Evolutionary conservation across 1,284 basidiomycete species (phyloP), one percentile per base, ranked within the genome.

Genomic region (Meira miltonrushii): DNA sequence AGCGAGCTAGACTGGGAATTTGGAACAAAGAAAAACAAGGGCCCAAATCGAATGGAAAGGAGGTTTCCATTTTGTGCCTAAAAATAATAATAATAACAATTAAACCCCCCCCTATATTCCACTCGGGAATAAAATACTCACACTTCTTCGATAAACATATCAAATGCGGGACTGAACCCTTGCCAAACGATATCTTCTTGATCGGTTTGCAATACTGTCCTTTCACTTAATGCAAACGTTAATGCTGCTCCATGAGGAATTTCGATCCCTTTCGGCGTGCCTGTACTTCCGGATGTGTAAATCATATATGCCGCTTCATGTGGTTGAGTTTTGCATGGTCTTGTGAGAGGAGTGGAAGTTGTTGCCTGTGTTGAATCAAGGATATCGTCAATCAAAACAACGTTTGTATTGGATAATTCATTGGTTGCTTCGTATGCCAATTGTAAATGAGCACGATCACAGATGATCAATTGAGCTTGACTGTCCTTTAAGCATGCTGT

Each of bases 101-200:
- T n/a, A n/a, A n/a, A n/a, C n/a, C n/a, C n/a, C n/a, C n/a, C n/a
- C n/a, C n/a, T n/a, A n/a, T n/a, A n/a, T n/a, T n/a, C n/a, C n/a
- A n/a, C n/a, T n/a, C n/a, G n/a, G n/a, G n/a, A n/a, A n/a, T n/a
- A n/a, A n/a, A n/a, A 8, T n/a, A 55, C 54, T 33, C 40, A 55
- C 56, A 49, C 28, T 39, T 58, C 55, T 48, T 57, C 55, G 28
- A 57, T 23, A 38, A 50, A 52, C 57, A 59, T 59, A 39, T 59
- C 57, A 48, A 59, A 59, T 15, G 57, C 57, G 3, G 53, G 43
- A 25, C 25, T 39, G 46, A 59, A 59, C 21, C 57, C 57, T 25
- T 57, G 23, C 57, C 57, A 59, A 33, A 55, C 53, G 6, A 55
- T 46, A 44, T 59, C 57, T 5, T 39, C 21, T 8, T 37, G 4